These are phyloP conservation scores for Royoungia palumana DNA, from an alignment of 768 basidiomycete genomes.

Conservation along the genomic window DNA sequence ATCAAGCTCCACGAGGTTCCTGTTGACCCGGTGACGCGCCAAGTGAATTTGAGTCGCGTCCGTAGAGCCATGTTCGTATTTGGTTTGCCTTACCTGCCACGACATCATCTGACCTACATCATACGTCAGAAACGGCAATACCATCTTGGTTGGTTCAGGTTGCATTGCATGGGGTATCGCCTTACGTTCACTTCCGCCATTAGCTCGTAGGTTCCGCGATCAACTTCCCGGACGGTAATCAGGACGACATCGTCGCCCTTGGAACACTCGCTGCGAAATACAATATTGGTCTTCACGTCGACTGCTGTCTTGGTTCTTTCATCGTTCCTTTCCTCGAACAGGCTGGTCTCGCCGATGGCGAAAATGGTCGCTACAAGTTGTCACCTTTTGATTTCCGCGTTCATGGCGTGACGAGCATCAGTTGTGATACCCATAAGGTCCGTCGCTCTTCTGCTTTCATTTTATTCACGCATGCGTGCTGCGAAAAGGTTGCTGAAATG, in stretches of 20 bases:
- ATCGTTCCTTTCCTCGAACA: slow-evolving; percentile 89
- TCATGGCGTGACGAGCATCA: slow-evolving; percentile 88
- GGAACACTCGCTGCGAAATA: slow-evolving; percentile 68
- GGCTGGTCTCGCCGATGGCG: slow-evolving; percentile 63
- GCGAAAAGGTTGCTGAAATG: slow-evolving; percentile 1
- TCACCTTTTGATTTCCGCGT: slow-evolving; percentile 88
- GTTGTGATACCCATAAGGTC: slow-evolving; percentile 95
- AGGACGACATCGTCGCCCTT: slow-evolving; percentile 82
- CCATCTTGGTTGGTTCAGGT: slow-evolving; percentile 63
- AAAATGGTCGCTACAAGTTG: slow-evolving; percentile 51
- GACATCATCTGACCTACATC: slow-evolving; percentile 1
- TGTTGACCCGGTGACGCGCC: slow-evolving; percentile 70
- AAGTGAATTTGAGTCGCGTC: slow-evolving; percentile 73
- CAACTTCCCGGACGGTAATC: slow-evolving; percentile 83
- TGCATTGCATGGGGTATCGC: background rate
- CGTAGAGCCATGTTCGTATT: slow-evolving; percentile 79
- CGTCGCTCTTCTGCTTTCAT: background rate
- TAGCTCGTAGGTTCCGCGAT: slow-evolving; percentile 83
- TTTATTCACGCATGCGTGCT: background rate
- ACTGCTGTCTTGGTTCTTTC: slow-evolving; percentile 93
- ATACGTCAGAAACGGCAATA: slow-evolving; percentile 69
- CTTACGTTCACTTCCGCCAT: background rate
- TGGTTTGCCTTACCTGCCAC: background rate
- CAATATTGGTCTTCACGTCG: slow-evolving; percentile 87
- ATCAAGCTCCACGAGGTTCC: slow-evolving; percentile 90